Evolutionary conservation across 495 filamentous ascomycete genomes (phyloP).

Genomic region (Hypoxylon cercidicola): DNA sequence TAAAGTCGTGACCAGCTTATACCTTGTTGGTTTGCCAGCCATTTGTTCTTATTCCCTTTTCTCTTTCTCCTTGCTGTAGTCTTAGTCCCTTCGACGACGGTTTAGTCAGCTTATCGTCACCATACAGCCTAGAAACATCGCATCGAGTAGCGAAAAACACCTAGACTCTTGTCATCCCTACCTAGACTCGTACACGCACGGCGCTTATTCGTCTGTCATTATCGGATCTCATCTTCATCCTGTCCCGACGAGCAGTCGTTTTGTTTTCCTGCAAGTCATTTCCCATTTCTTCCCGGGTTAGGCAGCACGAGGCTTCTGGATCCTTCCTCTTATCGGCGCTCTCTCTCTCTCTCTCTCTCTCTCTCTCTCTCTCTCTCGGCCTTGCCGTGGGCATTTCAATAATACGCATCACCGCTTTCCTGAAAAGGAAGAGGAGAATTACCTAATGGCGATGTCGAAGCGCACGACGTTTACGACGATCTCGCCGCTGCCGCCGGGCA

Average conservation of each 20-base stretch:
- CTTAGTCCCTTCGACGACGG: conserved; percentile 7
- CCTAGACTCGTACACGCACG: not conserved
- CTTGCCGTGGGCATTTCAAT: conserved; percentile 6
- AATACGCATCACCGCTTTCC: too few species aligned
- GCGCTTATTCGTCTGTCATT: conserved; percentile 14
- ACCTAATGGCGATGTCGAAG: conserved; percentile 63
- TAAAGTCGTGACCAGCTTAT: not conserved
- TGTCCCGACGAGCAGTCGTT: not conserved
- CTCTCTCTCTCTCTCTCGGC: too few species aligned
- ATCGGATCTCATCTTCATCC: conserved; percentile 18
- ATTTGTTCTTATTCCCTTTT: not conserved
- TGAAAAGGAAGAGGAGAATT: too few species aligned
- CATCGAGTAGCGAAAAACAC: not conserved
- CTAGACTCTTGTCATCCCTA: not conserved
- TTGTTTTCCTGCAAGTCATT: conserved; percentile 21
- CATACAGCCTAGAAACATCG: not conserved
- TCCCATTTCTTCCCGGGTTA: not conserved
- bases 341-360: too few species aligned
- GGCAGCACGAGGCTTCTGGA: conserved; percentile 7
- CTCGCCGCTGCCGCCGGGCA: conserved; percentile 73
- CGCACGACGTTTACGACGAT: conserved; percentile 72
- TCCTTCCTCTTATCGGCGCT: conserved; percentile 2
- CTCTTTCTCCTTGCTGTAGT: not conserved
- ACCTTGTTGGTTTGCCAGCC: not conserved
- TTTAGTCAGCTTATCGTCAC: conserved; percentile 14